Conservation (phyloP, 306 rosid genomes). For the Canavalia ensiformis region DNA sequence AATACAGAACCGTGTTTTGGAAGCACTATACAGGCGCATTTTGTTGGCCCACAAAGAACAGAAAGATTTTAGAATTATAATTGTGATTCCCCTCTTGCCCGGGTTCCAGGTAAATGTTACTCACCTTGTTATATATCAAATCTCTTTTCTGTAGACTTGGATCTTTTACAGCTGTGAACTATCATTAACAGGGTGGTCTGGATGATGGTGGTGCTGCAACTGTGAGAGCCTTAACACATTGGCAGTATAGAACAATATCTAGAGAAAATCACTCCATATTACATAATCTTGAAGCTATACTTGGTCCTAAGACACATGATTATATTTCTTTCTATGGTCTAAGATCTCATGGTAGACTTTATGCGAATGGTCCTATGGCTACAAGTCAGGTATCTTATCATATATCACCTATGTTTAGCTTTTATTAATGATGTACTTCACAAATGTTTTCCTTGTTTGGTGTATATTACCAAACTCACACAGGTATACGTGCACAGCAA, state of each 20-base stretch:
- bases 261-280: conserved; percentile 81
- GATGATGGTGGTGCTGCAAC: conserved; percentile 99
- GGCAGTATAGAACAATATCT: conserved; percentile 97
- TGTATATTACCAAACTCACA: conserved; percentile 33
- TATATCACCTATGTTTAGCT: conserved; percentile 29
- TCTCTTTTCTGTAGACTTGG: conserved; percentile 30
- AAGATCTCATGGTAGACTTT: conserved; percentile 88
- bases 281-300: conserved; percentile 72
- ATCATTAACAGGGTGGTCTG: conserved; percentile 81
- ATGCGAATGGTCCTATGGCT: conserved; percentile 82
- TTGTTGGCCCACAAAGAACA: conserved; percentile 84
- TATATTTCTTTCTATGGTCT: conserved; percentile 96
- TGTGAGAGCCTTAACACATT: conserved; percentile 96
- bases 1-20: conserved; percentile 85
- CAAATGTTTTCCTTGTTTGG: conserved; percentile 34
- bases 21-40: conserved; percentile 86
- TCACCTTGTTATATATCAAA: conserved; percentile 1
- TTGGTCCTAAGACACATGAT: conserved; percentile 84
- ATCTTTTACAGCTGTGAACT: conserved; percentile 19
- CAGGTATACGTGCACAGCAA: conserved; percentile 98
- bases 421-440: not conserved
- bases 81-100: conserved; percentile 94
- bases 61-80: conserved; percentile 81
- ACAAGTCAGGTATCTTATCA: conserved; percentile 80
- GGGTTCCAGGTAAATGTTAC: conserved; percentile 85